phyloP scores from a whole-genome alignment of 2,329 filamentous ascomycete genomes.

The Alternaria gansuensis region DNA sequence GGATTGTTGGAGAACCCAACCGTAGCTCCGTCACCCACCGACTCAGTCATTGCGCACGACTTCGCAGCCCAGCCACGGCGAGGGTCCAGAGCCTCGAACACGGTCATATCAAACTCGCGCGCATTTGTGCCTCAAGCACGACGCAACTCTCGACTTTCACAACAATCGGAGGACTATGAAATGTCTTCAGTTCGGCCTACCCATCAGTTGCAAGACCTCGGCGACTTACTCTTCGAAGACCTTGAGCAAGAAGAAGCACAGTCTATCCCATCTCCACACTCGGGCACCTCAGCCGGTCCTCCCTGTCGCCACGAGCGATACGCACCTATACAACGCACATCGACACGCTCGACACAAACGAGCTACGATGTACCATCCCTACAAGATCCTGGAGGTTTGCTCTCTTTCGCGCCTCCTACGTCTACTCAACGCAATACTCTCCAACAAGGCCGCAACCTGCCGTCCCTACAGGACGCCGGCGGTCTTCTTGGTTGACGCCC shows the following conservation, averaged over 20 bases:
- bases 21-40: constrained; percentile 44
- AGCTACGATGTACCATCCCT: constrained; percentile 40
- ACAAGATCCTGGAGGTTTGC: constrained; percentile 45
- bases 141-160: constrained; percentile 46
- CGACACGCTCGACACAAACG: constrained; percentile 35
- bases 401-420: constrained; percentile 24
- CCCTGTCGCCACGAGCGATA: constrained; percentile 21
- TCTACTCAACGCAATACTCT: constrained; percentile 36
- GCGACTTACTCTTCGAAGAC: constrained; percentile 39
- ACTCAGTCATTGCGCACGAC: constrained; percentile 53
- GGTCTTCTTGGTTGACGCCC: constrained; percentile 40
- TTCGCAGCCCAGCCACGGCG: constrained; percentile 51
- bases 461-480: constrained; percentile 46
- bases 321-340: constrained; percentile 29
- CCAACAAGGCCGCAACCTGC: constrained; percentile 35
- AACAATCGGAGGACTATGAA: constrained; percentile 48
- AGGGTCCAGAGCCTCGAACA: constrained; percentile 45
- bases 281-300: constrained; percentile 26
- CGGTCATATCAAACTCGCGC: constrained; percentile 35
- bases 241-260: constrained; percentile 31
- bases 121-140: constrained; percentile 38
- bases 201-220: constrained; percentile 39
- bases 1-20: constrained; percentile 69
- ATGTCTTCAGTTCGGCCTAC: constrained; percentile 36
- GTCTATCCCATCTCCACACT: constrained; percentile 25